These are phyloP conservation scores for Triticum timopheevii DNA, from an alignment of 176 grass and related monocot genomes.

Conservation along the genomic window DNA sequence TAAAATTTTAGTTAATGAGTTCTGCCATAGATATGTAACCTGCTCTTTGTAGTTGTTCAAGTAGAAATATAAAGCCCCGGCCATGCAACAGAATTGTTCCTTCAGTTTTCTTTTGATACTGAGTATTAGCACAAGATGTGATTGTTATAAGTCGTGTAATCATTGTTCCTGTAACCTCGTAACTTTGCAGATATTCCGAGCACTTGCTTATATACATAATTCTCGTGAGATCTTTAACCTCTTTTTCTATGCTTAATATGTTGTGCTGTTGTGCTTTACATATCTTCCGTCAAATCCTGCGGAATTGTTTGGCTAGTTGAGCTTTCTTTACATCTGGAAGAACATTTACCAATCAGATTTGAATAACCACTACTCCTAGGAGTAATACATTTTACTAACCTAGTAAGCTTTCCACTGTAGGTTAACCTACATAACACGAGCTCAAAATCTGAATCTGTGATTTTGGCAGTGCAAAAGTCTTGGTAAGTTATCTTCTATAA, in stretches of 20 bases:
- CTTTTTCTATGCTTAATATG: conserved; percentile 24
- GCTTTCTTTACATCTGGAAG: not conserved
- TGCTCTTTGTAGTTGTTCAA: conserved; percentile 22
- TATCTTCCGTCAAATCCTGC: not conserved
- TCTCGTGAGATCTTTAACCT: conserved; percentile 63
- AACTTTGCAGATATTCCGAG: conserved; percentile 83
- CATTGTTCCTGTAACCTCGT: conserved; percentile 13
- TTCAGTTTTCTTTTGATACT: not conserved
- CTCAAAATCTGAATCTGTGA: conserved; percentile 51
- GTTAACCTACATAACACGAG: conserved; percentile 53
- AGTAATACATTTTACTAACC: conserved; percentile 7
- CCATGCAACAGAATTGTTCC: not conserved
- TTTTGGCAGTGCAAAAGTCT: conserved; percentile 57
- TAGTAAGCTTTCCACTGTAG: conserved; percentile 27
- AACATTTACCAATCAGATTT: not conserved
- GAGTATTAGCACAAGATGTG: not conserved
- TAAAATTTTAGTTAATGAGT: not conserved
- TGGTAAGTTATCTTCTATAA: conserved; percentile 45
- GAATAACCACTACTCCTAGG: not conserved
- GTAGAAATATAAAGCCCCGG: conserved; percentile 11
- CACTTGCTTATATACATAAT: conserved; percentile 67
- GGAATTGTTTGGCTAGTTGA: not conserved
- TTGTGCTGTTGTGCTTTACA: not conserved
- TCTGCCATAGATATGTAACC: not conserved
- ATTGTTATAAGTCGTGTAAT: conserved; percentile 7